These are phyloP conservation scores for Xylariomycetidae sp. DNA, from an alignment of 2,329 filamentous ascomycete species.

Conservation along the genomic window DNA sequence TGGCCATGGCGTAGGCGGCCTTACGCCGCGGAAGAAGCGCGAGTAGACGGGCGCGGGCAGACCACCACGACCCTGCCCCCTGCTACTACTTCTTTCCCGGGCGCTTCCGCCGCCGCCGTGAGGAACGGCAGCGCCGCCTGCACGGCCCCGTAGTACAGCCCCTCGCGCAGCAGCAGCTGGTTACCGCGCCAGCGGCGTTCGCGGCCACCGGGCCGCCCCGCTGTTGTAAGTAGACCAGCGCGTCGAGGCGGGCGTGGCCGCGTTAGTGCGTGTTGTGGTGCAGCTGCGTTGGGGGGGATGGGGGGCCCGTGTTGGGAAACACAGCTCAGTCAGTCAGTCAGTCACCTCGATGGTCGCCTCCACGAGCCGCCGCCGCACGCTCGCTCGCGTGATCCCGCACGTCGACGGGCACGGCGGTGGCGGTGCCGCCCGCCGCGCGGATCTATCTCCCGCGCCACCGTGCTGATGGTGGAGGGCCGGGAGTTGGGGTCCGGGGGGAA, in stretches of 20 bases:
- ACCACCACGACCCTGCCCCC: slow-evolving; percentile 70
- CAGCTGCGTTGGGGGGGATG: too few relatives aligned
- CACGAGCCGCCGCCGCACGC: slow-evolving; percentile 52
- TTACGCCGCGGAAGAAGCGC: slow-evolving; percentile 80
- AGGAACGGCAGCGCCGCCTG: slow-evolving; percentile 66
- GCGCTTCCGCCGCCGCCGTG: too few relatives aligned
- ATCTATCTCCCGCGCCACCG: slow-evolving; percentile 76
- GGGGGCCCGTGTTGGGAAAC: too few relatives aligned
- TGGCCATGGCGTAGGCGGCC: slow-evolving; percentile 74
- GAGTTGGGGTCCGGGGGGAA: slow-evolving; percentile 78
- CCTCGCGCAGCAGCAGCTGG: slow-evolving; percentile 57
- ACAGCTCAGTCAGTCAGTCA: too few relatives aligned
- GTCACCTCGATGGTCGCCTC: slow-evolving; percentile 46
- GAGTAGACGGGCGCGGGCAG: slow-evolving; percentile 79
- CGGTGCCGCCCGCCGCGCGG: slow-evolving; percentile 53
- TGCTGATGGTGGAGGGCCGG: slow-evolving; percentile 67
- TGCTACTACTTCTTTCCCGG: too few relatives aligned
- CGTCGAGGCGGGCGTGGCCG: too few relatives aligned
- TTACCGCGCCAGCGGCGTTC: too few relatives aligned
- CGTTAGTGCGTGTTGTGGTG: too few relatives aligned
- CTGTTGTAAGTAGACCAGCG: too few relatives aligned
- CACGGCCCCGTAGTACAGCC: slow-evolving; percentile 70
- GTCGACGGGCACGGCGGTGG: slow-evolving; percentile 63
- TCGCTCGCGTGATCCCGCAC: slow-evolving; percentile 60
- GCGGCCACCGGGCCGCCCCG: too few relatives aligned